Evolutionary conservation across 2,329 filamentous ascomycete species (phyloP), one percentile per base, ranked within the genome.

Genomic region (Hysterium pulicare): DNA sequence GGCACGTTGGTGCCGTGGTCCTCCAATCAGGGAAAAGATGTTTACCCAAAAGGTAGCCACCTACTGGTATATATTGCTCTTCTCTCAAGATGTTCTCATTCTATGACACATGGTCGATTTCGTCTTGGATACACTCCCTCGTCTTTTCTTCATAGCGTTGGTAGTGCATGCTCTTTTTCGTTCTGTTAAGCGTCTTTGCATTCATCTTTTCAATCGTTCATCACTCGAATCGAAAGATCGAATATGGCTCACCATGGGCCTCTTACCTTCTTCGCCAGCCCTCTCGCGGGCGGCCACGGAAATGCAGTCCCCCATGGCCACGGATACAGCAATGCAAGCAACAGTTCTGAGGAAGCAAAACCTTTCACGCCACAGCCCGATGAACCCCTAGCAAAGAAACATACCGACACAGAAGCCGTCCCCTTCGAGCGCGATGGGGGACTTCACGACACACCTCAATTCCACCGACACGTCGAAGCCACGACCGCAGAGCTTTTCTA

Each of bases 401-500:
- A 10, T 17, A 41, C 19, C 5, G 20, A 33, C 17, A 24, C 33
- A 5, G 17, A 35, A 17, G 10, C 13, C 5, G 4, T 30, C 4
- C 38, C 38, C 17, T 41, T 36, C 16, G 15, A 36, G 11, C n/a
- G 32, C 9, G 40, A 42, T 28, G 32, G 17, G 11, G 10, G 15
- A 9, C 21, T 42, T 8, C 34, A 38, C 23, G 40, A 42, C 13
- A 38, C 21, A 5, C 40, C 40, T 10, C 19, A n/a, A 31, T 65
- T 72, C 26, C 62, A 64, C 35, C 60, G 62, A 23, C 65, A 68
- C 45, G 56, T 59, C 6, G 74, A 77, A 53, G 71, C 74, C 3
- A 75, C 68, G 8, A 70, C 74, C n/a, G 69, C 16, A 35, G 71
- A 80, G 51, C 61, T 79, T 3, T 79, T 79, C 51, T 79, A 76